Evolutionary conservation across 1,139 yeast genomes (phyloP).

Genomic region (Sugiyamaella castrensis): DNA sequence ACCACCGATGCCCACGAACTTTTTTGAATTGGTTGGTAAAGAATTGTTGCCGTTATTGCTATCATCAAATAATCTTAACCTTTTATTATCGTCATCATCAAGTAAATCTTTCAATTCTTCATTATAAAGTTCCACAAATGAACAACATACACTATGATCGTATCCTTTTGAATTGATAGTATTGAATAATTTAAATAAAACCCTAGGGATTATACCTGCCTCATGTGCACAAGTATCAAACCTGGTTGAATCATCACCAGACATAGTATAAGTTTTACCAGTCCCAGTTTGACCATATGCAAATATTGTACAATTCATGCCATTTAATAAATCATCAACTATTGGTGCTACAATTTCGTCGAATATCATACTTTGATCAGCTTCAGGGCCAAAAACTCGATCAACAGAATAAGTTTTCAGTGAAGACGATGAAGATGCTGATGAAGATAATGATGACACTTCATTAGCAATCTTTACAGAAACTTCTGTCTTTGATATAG

Average conservation of each 20-base stretch:
- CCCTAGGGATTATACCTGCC: constrained; percentile 71
- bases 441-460: too few relatives aligned
- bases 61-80: constrained; percentile 47
- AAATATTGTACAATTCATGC: constrained; percentile 62
- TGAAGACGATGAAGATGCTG: constrained; percentile 18
- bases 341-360: constrained; percentile 59
- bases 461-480: constrained; percentile 23
- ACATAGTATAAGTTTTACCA: constrained; percentile 85
- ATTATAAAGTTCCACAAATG: constrained; percentile 71
- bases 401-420: constrained; percentile 60
- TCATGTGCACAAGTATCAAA: constrained; percentile 21
- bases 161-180: constrained; percentile 31
- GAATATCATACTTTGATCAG: constrained; percentile 60
- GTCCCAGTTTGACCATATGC: constrained; percentile 93
- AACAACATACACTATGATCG: constrained; percentile 63
- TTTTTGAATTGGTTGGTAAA: background rate
- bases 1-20: constrained; percentile 11
- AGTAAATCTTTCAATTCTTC: constrained; percentile 66
- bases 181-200: constrained; percentile 36
- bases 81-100: constrained; percentile 36
- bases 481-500: constrained; percentile 22
- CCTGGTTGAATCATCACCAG: constrained; percentile 52
- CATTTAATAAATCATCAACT: constrained; percentile 56
- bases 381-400: constrained; percentile 69
- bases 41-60: constrained; percentile 1